These are phyloP conservation scores for Angomonas ambiguus DNA, from an alignment of 208 protist species.

Conservation along the genomic window DNA sequence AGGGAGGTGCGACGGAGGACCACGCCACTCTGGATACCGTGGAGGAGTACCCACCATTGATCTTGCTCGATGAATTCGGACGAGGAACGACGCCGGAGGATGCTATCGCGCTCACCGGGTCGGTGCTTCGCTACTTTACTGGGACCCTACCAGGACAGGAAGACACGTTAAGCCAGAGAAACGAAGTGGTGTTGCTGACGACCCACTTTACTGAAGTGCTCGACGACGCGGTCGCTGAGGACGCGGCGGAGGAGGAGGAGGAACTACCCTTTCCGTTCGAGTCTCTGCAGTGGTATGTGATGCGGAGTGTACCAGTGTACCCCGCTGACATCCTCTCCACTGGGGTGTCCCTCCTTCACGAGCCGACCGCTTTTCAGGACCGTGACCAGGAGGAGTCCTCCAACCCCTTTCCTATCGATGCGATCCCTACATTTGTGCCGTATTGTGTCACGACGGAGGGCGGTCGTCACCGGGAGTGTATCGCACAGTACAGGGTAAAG, in stretches of 20 bases:
- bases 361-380: too few relatives aligned
- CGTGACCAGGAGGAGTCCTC: background rate
- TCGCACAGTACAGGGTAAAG: slow-evolving; percentile 13
- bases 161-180: background rate
- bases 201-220: slow-evolving; percentile 76
- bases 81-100: slow-evolving; percentile 89
- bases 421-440: slow-evolving; percentile 36
- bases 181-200: slow-evolving; percentile 50
- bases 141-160: background rate
- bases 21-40: background rate
- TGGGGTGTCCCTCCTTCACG: background rate
- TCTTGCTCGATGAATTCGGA: slow-evolving; percentile 94
- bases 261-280: slow-evolving; percentile 38
- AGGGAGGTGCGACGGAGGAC: background rate
- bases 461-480: slow-evolving; percentile 11
- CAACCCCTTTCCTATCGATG: slow-evolving; percentile 17
- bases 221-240: background rate
- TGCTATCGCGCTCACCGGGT: slow-evolving; percentile 75
- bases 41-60: slow-evolving; percentile 39
- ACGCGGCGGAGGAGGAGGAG: background rate
- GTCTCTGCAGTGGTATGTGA: slow-evolving; percentile 34
- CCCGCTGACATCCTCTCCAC: background rate
- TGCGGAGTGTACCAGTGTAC: slow-evolving; percentile 35
- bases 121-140: slow-evolving; percentile 48
- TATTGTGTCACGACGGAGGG: slow-evolving; percentile 24